Conservation (phyloP, 345 rosid species). For the Linum trigynum region DNA sequence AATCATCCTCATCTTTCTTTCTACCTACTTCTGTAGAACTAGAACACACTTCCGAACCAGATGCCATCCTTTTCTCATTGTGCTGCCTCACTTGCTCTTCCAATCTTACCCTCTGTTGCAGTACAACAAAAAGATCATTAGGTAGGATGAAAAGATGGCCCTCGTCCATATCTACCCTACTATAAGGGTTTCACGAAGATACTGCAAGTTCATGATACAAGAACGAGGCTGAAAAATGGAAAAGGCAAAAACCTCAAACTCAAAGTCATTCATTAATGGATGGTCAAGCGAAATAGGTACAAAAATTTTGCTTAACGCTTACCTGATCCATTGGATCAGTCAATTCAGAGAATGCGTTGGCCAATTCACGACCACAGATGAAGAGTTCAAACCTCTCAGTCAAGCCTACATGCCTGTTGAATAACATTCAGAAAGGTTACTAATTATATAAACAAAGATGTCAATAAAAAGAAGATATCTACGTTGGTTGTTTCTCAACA, state of each 20-base stretch:
- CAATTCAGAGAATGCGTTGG: conserved; percentile 90
- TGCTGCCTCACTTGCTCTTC: conserved; percentile 95
- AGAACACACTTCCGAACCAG: conserved; percentile 18
- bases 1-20: conserved; percentile 47
- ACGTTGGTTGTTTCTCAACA: background rate
- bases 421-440: conserved; percentile 1
- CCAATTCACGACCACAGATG: conserved; percentile 91
- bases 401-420: conserved; percentile 50
- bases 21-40: conserved; percentile 20
- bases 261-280: background rate
- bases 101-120: conserved; percentile 61
- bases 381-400: conserved; percentile 96
- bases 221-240: background rate
- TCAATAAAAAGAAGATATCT: background rate
- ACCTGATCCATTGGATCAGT: conserved; percentile 97
- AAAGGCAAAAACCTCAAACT: background rate
- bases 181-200: background rate
- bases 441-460: background rate
- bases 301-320: conserved; percentile 3
- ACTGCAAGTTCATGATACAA: background rate
- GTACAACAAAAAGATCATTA: background rate
- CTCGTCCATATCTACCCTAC: background rate
- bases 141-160: background rate
- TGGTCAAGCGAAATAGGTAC: no score
- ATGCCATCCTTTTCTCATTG: conserved; percentile 57